Evolutionary conservation across 345 rosid species (phyloP), one percentile per base, ranked within the genome.

Genomic region (Gossypium sturtianum): DNA sequence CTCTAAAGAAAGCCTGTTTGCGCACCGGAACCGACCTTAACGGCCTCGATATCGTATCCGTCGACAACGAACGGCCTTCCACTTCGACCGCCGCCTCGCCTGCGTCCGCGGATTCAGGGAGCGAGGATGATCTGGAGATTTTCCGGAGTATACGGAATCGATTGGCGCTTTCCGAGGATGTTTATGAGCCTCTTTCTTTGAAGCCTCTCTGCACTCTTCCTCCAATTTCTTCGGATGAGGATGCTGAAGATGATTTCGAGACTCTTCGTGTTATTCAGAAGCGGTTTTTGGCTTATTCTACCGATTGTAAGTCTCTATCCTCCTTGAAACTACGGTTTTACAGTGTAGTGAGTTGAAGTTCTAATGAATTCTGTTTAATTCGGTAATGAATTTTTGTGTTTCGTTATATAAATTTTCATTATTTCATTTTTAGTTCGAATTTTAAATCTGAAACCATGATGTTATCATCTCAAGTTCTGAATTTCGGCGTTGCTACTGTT

Each of bases 1-100:
- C 92, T 27, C 80, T 94, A 64, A 81, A 90, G 77, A 89, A 82
- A 62, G 98, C 97, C 57, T 94, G 91, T 81, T 61, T 83, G 13
- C 71, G 83, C 13, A 34, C 93, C 19, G 93, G 89, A 29, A 47
- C 89, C 41, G 82, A 85, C 83, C 75, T 82, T 70, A 70, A 83
- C 56, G 80, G 74, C n/a, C 58, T 75, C 10, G 10, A 72, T 2
- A 68, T 71, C 72, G 8, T 25, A 74, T 57, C 19, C 62, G 43
- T 22, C 45, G 15, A 53, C 62, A 45, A 72, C 34, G 68, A 57
- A n/a, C 2, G 52, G 70, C 63, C 76, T 38, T 52, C 76, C 44
- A 38, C 22, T 25, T 59, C 57, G n/a, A 69, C 51, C 20, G 69
- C 41, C 19, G 66, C 45, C 66, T 63, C 63, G 76, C 22, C 66